Percentiles rank a stretch among this genome's conserved stretches.
Conservation (phyloP, 352 stramenopile species). For the Globisporangium spiculum region DNA sequence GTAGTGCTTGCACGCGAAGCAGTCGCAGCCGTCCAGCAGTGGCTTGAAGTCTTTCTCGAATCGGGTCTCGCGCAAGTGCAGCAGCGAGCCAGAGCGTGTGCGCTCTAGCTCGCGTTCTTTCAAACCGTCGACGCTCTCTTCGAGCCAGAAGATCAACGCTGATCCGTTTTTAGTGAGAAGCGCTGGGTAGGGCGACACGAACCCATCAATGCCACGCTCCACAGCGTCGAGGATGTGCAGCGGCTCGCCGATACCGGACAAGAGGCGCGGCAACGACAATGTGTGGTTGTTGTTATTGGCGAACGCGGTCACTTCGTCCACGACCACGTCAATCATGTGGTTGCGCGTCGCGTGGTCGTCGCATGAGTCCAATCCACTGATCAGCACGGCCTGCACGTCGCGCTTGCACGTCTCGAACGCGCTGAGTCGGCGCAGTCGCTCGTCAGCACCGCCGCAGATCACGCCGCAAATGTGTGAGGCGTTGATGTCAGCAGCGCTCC, state of each 20-base stretch:
- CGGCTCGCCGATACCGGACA: slow-evolving; percentile 66
- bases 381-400: slow-evolving; percentile 57
- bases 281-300: slow-evolving; percentile 8
- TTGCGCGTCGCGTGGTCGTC: slow-evolving; percentile 33
- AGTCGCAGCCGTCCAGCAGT: slow-evolving; percentile 59
- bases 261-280: slow-evolving; percentile 60
- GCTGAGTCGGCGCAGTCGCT: slow-evolving; percentile 46
- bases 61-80: slow-evolving; percentile 65
- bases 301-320: slow-evolving; percentile 29
- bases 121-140: slow-evolving; percentile 29
- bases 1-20: slow-evolving; percentile 73
- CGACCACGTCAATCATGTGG: slow-evolving; percentile 41
- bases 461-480: slow-evolving; percentile 52
- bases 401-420: slow-evolving; percentile 65
- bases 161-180: slow-evolving; percentile 43
- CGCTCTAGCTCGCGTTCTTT: slow-evolving; percentile 28
- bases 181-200: slow-evolving; percentile 66
- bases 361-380: slow-evolving; percentile 59
- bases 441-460: slow-evolving; percentile 62
- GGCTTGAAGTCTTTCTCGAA: slow-evolving; percentile 66
- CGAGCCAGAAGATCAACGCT: slow-evolving; percentile 64
- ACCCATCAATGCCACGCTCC: slow-evolving; percentile 54
- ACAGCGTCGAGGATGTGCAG: slow-evolving; percentile 57
- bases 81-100: slow-evolving; percentile 36
- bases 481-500: slow-evolving; percentile 1